Base-by-base conservation (phyloP, 2,329 filamentous ascomycete genomes). In the Talaromyces verruculosus region DNA sequence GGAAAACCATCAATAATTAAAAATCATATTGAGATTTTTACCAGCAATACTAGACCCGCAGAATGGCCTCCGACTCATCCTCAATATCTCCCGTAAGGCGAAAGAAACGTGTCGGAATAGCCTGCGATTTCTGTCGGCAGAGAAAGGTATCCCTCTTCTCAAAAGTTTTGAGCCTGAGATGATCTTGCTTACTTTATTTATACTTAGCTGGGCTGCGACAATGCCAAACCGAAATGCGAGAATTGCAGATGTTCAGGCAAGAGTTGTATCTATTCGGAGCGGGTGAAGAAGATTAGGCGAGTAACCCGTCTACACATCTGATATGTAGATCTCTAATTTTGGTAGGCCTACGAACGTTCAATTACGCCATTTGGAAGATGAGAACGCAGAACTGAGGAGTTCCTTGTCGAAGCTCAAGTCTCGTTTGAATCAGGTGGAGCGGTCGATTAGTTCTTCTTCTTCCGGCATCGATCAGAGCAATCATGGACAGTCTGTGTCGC, bases 201-300 rank as follows among this genome's bases (percentile, higher is more conserved):
- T 3, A 11, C 22, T 5, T 67, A 85, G 83, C 80, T 85, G 73
- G 84, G 82, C 69, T 85, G 83, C 70, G 82, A 81, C 65, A 77
- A 78, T 25, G 80, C 80, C 57, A 73, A 76, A 61, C 82, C 82
- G 2, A 72, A 71, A 35, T 84, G 83, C 67, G 76, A 77, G 37
- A 84, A 82, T 69, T 84, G 83, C 70, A 75, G 76, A 65, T 78
- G 76, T 1, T 82, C 84, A 67, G 79, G 76, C 6, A 77, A 80
- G 60, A 78, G 78, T 17, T 84, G 83, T 64, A 72, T 76, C 41
- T 81, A 82, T 65, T 76, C 79, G 49, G 75, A 77, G 11, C 72
- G 77, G 58, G 71, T 72, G 30, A 71, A 76, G 60, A 70, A 71
- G 47, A 70, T 71, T 22, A 72, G 71, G 71, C 71, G 59, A 60